Base-by-base conservation (phyloP, 2,329 filamentous ascomycete genomes). In the Nemania bipapillata region DNA sequence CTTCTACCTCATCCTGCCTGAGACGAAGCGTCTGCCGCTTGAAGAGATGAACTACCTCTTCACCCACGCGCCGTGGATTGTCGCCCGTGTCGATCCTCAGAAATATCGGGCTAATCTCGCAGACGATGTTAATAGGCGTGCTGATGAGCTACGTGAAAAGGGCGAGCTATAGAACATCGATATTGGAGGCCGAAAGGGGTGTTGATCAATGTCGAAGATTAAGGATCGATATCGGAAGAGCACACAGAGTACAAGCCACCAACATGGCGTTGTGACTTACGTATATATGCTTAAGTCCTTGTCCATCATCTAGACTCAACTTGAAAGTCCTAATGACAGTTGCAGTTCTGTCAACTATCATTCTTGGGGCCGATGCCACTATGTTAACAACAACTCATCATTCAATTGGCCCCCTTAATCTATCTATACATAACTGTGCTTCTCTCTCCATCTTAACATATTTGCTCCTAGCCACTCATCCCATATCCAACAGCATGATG, bases 1-100 rank as follows among this genome's bases (percentile, higher is more conserved):
- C 72, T 92, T 92, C 83, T 91, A 86, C 82, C 80, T 85, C 5
- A 79, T 91, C 60, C 80, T 91, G 58, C 90, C 90, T 0, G 90
- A 91, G 80, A 91, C 89, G 0, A 85, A 85, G 70, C 86, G 84
- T 70, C 80, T 89, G 22, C 86, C 89, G 0, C 83, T 91, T 9
- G 89, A 91, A 76, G 88, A 90, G 79, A 90, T 90, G 88, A 89
- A 89, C 74, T 84, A 86, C 66, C 80, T 90, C 60, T 90, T 90
- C 79, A 84, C 84, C 15, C 81, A 89, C 75, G 87, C 89, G 0
- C 89, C 89, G 8, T 84, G 86, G 78, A 86, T 91, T 73, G 85
- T 91, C 7, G 85, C 88, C 1, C 84, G 85, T 2, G 85, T 86
- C 75, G 83, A 86, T 73, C 85, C 83, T 76, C 77, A 81, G 52